Conservation (phyloP, 345 rosid genomes). For the sweet orange (Citrus sinensis) region DVS_A1.0 CM039164.1:6434001-6434500, state of each 20-base stretch:
- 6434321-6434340: background rate
- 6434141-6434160: background rate
- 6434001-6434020: background rate
- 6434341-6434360: background rate
- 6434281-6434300: background rate
- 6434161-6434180: background rate
- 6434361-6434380: background rate
- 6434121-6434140: background rate
- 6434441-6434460: background rate
- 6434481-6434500: background rate
- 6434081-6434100: background rate
- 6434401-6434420: background rate
- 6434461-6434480: background rate
- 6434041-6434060: background rate
- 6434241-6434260: background rate
- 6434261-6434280: background rate
- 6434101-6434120: background rate
- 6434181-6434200: background rate
- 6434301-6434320: background rate
- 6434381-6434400: background rate
- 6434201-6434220: background rate
- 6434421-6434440: background rate
- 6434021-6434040: background rate
- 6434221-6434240: background rate
- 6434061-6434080: background rate